Evolutionary conservation across 2,329 filamentous ascomycete genomes (phyloP), one percentile per base, ranked within the genome.

Genomic region (Sclerotinia minor): DNA sequence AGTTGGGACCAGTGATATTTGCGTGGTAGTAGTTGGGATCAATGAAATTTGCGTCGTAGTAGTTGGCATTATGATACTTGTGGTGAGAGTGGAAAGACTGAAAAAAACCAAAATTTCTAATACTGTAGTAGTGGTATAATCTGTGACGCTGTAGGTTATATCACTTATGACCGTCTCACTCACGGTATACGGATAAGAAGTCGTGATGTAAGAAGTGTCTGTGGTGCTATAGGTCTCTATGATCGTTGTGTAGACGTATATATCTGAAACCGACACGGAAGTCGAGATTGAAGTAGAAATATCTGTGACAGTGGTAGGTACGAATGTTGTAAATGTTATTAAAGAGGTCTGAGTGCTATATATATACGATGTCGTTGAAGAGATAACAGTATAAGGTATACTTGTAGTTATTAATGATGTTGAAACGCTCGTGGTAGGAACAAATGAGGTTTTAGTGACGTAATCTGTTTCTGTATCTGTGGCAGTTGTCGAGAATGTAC

Each of bases 171-270:
- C 19, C 29, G 59, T 63, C 38, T 59, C 47, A 44, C 19, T 67
- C 19, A 69, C 54, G 17, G 64, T 67, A 4, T 59, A 50, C 26
- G 67, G 67, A 57, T 69, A 69, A 32, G 67, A 69, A 54, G 54
- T 69, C 4, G 67, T 53, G 29, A 63, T 50, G n/a, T 50, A 63
- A 8, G 32, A 24, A 35, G 59, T 63, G 24, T 63, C 59, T 32
- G 59, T 63, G 13, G 44, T 35, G 44, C 24, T n/a, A 13, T 63
- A 63, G 44, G 59, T 63, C 32, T 50, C 59, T 21, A 63, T 35
- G 13, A 63, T 35, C 17, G 59, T 63, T 19, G 59, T 63, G 17
- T n/a, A 63, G 44, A 63, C 26, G 38, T 63, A 63, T n/a, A 67
- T 9, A 26, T 59, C 53, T 21, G 64, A 59, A 44, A 45, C 54